Evolutionary conservation across 495 filamentous ascomycete genomes (phyloP).

Genomic region (Podospora comata): DNA sequence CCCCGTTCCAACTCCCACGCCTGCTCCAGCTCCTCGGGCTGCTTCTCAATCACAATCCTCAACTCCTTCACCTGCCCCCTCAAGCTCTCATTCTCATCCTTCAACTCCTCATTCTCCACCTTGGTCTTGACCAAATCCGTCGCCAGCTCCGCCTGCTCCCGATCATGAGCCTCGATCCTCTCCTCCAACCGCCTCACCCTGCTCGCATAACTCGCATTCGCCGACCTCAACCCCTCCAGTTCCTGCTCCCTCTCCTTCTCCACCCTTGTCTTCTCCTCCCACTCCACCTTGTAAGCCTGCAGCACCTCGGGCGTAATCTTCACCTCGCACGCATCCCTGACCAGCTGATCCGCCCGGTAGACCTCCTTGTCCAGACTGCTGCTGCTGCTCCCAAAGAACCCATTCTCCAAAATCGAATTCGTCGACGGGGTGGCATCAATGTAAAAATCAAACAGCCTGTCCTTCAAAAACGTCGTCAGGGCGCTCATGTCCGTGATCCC

Average conservation of each 20-base stretch:
- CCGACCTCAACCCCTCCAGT: slow-evolving; percentile 67
- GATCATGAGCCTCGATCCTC: slow-evolving; percentile 81
- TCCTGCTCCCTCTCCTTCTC: slow-evolving; percentile 82
- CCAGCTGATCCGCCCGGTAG: slow-evolving; percentile 88
- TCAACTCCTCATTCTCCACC: slow-evolving; percentile 86
- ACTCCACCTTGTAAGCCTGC: slow-evolving; percentile 76
- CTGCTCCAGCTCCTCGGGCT: slow-evolving; percentile 84
- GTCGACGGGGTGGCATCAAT: slow-evolving; percentile 89
- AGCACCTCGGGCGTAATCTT: slow-evolving; percentile 79
- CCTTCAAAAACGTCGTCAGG: slow-evolving; percentile 86
- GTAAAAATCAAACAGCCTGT: slow-evolving; percentile 92
- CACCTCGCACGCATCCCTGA: slow-evolving; percentile 90
- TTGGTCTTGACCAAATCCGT: slow-evolving; percentile 87
- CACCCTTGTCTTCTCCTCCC: slow-evolving; percentile 77
- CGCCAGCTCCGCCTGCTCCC: slow-evolving; percentile 88
- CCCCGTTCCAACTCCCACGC: slow-evolving; percentile 84
- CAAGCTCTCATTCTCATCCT: slow-evolving; percentile 82
- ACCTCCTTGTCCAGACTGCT: slow-evolving; percentile 84
- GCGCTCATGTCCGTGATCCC: slow-evolving; percentile 84
- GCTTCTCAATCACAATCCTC: slow-evolving; percentile 77
- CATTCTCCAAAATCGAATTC: slow-evolving; percentile 85
- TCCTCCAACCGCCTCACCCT: slow-evolving; percentile 83
- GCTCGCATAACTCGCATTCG: slow-evolving; percentile 58
- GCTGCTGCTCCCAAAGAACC: slow-evolving; percentile 92
- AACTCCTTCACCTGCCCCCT: slow-evolving; percentile 79